phyloP scores from a whole-genome alignment of 2,329 filamentous ascomycete genomes.

The Verticillium dahliae region DNA sequence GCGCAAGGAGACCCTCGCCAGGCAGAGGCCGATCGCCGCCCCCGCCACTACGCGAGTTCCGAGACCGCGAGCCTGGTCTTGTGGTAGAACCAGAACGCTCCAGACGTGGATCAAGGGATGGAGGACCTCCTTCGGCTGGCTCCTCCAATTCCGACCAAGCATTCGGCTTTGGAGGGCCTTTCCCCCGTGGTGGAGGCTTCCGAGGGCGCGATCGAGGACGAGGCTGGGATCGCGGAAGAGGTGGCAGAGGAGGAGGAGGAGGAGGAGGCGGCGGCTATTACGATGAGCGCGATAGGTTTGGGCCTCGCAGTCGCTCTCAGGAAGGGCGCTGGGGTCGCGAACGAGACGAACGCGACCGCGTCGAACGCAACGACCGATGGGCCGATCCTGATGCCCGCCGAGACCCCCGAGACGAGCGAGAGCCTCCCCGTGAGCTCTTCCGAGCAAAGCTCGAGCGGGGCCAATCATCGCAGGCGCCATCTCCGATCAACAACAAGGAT shows the following conservation, averaged over 20 bases:
- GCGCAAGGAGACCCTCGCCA: conserved; percentile 55
- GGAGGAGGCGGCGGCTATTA: conserved; percentile 41
- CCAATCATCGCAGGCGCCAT: conserved; percentile 40
- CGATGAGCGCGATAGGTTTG: conserved; percentile 55
- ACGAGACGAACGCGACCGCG: conserved; percentile 46
- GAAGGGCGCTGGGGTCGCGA: conserved; percentile 55
- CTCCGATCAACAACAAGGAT: conserved; percentile 36
- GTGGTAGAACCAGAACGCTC: conserved; percentile 62
- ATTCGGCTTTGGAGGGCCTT: conserved; percentile 31
- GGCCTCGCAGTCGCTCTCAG: conserved; percentile 58
- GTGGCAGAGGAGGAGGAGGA: conserved; percentile 38
- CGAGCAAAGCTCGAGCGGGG: conserved; percentile 45
- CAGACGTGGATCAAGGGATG: conserved; percentile 64
- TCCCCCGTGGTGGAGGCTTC: conserved; percentile 48
- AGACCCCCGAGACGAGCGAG: conserved; percentile 41
- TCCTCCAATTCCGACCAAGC: conserved; percentile 64
- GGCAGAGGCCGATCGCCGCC: conserved; percentile 59
- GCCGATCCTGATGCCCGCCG: conserved; percentile 31
- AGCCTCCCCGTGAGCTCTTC: conserved; percentile 35
- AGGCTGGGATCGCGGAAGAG: conserved; percentile 44
- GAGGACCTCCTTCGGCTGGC: conserved; percentile 60
- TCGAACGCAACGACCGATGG: conserved; percentile 35
- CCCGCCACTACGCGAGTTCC: conserved; percentile 52
- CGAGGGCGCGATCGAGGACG: conserved; percentile 47
- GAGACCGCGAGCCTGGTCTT: conserved; percentile 48